Base-by-base conservation (phyloP, 23 red algal species). In the Pyropia haitanensis region DNA sequence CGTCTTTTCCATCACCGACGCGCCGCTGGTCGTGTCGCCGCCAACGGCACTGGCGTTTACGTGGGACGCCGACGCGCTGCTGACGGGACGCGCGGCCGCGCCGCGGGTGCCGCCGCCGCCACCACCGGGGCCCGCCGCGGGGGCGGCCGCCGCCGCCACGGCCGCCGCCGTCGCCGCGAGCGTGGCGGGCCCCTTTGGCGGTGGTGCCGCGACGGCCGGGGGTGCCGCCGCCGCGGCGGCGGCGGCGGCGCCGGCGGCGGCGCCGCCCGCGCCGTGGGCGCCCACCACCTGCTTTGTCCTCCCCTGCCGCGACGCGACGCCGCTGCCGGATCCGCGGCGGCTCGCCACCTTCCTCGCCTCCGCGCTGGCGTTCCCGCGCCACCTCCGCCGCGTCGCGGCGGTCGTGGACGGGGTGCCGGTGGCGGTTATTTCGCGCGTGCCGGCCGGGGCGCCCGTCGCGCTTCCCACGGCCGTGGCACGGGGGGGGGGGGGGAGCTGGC, bases 1-100 rank as follows among this genome's bases (percentile, higher is more conserved):
- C 24, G 68, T 85, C 68, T 85, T 85, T 61, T 67, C 59, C 60
- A 85, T 85, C 28, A 75, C 69, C 31, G 80, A 85, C 60, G 30
- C 73, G 57, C 80, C 80, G 23, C 64, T 85, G 58, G 61, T 85
- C 63, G 69, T 85, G 22, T 67, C 59, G 24, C 69, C 56, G 0
- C 63, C 69, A 17, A 48, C 59, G 0, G 69, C 68, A 23, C 53
- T 85, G 4, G 59, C 60, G 14, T 85, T 85, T 67, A 49, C 67
- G 46, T 85, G 80, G 80, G 53, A 68, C 23, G 80, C 68, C 24
- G 80, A 85, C 67, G 59, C 59, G 18, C 65, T 88, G 2, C 67
- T 73, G 56, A 62, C 69, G 53, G 63, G 70, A 56, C 57, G 55
- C 52, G 82, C 39, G 12, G 9, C 70, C 7, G 29, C 57, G 18